These are phyloP conservation scores for Pisolithus thermaeus DNA, from an alignment of 1,284 basidiomycete species.

Conservation along the genomic window DNA sequence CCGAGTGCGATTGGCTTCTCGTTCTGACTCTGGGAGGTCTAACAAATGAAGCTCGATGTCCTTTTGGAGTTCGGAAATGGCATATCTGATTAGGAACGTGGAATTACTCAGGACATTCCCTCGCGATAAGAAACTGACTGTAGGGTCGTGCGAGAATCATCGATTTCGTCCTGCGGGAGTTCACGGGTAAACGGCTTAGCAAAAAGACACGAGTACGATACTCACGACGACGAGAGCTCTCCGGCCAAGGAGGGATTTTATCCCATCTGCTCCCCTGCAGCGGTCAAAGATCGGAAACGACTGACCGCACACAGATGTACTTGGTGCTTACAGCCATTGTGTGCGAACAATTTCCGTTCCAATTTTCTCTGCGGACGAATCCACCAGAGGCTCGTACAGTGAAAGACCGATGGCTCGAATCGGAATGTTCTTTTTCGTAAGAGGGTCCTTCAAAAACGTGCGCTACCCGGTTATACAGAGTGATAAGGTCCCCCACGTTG, in stretches of 20 bases:
- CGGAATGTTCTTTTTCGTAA: constrained; percentile 75
- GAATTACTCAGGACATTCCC: not conserved
- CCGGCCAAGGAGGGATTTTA: constrained; percentile 72
- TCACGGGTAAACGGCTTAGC: constrained; percentile 7
- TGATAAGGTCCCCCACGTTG: no score
- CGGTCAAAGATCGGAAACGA: constrained; percentile 6
- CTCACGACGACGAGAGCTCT: constrained; percentile 79
- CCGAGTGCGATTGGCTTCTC: constrained; percentile 69
- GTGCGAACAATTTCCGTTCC: constrained; percentile 84
- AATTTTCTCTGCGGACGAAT: constrained; percentile 69
- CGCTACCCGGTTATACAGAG: constrained; percentile 39
- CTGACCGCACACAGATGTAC: constrained; percentile 14
- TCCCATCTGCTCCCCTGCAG: constrained; percentile 53
- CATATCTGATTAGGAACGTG: constrained; percentile 55
- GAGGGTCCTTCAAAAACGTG: constrained; percentile 77
- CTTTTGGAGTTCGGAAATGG: constrained; percentile 78
- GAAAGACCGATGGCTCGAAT: constrained; percentile 92
- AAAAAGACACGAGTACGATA: constrained; percentile 15
- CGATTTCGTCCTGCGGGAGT: constrained; percentile 76
- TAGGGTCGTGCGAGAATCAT: constrained; percentile 88
- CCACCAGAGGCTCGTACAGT: constrained; percentile 83
- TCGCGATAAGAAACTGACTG: constrained; percentile 43
- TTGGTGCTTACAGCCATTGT: constrained; percentile 77
- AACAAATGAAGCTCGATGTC: constrained; percentile 77
- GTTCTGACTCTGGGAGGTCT: constrained; percentile 60